A percentile compares a stretch with the other conserved stretches of the same genome.
Evolutionary conservation across 2,329 filamentous ascomycete species (phyloP).

Genomic region (Penicillium sp.): DNA sequence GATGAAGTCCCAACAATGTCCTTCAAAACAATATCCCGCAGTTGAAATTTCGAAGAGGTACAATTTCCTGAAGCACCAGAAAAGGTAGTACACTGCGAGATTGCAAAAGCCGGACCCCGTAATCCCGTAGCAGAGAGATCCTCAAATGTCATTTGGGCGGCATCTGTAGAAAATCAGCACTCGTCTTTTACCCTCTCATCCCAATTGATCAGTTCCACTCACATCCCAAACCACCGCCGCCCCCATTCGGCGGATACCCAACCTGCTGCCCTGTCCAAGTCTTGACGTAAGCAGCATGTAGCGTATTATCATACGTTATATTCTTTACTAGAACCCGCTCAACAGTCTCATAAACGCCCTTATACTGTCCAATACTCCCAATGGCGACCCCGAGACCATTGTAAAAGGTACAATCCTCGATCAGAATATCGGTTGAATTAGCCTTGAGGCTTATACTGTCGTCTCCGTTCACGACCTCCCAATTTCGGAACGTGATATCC

Average conservation of each 20-base stretch:
- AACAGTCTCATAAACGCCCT: conserved; percentile 50
- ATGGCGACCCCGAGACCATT: conserved; percentile 57
- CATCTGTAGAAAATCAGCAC: conserved; percentile 14
- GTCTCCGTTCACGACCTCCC: conserved; percentile 55
- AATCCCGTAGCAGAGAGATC: conserved; percentile 33
- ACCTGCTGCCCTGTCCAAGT: conserved; percentile 58
- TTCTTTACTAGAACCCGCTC: conserved; percentile 53
- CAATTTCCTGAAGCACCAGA: conserved; percentile 38
- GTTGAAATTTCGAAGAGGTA: conserved; percentile 42
- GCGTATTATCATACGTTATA: conserved; percentile 48
- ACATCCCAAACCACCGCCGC: conserved; percentile 59
- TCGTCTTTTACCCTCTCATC: conserved; percentile 19
- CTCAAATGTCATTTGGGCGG: conserved; percentile 8
- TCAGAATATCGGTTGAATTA: conserved; percentile 57
- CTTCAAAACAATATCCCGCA: conserved; percentile 31
- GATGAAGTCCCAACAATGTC: conserved; percentile 17
- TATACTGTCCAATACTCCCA: conserved; percentile 59
- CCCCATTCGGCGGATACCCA: conserved; percentile 59
- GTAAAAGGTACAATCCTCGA: conserved; percentile 53
- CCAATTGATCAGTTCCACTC: conserved; percentile 20
- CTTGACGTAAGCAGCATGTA: conserved; percentile 56
- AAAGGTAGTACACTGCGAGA: conserved; percentile 45
- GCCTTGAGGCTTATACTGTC: conserved; percentile 57
- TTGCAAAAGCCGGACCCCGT: conserved; percentile 32
- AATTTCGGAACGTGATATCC: conserved; percentile 54